phyloP scores from a whole-genome alignment of 1,284 basidiomycete species.

The Hypsizygus ulmarius region DNA sequence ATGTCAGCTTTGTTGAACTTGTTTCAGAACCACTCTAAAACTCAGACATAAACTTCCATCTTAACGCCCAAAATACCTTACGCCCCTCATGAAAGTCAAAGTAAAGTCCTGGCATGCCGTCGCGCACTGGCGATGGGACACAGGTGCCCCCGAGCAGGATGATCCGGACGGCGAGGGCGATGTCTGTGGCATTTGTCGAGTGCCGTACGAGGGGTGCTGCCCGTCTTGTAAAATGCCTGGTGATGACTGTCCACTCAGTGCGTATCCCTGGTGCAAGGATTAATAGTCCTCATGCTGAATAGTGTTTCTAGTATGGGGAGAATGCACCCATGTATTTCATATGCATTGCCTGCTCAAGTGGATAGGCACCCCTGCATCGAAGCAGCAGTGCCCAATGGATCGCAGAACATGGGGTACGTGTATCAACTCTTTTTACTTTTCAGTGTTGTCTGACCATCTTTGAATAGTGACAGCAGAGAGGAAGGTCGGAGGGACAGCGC shows the following conservation, averaged over 20 bases:
- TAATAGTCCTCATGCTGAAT: not conserved
- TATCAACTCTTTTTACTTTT: not conserved
- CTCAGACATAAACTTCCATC: not conserved
- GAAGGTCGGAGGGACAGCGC: conserved; percentile 21
- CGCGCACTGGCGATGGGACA: conserved; percentile 87
- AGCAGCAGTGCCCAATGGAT: conserved; percentile 94
- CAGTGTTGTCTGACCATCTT: conserved; percentile 1
- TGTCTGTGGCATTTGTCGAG: conserved; percentile 92
- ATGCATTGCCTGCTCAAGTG: conserved; percentile 96
- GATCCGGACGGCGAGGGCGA: conserved; percentile 76
- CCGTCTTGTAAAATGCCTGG: conserved; percentile 93
- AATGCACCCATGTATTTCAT: conserved; percentile 93
- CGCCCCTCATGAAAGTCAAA: conserved; percentile 64
- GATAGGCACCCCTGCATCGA: conserved; percentile 83
- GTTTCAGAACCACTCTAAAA: not conserved
- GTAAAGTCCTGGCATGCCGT: conserved; percentile 84
- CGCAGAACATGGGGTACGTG: conserved; percentile 83
- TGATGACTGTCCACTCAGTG: conserved; percentile 95
- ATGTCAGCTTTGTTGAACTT: conserved; percentile 15
- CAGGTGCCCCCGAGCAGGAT: conserved; percentile 51
- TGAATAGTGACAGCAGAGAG: conserved; percentile 23
- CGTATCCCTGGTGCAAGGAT: conserved; percentile 29
- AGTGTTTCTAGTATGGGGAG: conserved; percentile 79
- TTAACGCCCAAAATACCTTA: not conserved
- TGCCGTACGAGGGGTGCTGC: conserved; percentile 90